These are phyloP conservation scores for Singerocomus inundabilis DNA, from an alignment of 1,284 basidiomycete species.

Conservation along the genomic window DNA sequence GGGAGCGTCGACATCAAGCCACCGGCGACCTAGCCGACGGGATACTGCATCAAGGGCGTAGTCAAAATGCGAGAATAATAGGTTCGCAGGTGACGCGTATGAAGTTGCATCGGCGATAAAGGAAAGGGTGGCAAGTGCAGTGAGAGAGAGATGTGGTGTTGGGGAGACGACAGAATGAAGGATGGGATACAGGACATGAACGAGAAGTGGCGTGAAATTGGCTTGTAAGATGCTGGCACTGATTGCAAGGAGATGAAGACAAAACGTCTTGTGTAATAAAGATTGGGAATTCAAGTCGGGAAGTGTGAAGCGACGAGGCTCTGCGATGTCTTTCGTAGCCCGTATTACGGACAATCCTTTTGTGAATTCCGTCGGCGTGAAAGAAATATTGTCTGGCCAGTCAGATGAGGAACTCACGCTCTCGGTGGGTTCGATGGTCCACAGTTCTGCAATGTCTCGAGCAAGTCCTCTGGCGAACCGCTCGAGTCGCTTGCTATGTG, in stretches of 20 bases:
- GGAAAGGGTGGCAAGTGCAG: slow-evolving; percentile 68
- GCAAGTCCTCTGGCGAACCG: slow-evolving; percentile 66
- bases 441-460: slow-evolving; percentile 63
- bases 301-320: slow-evolving; percentile 41
- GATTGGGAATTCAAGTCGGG: slow-evolving; percentile 38
- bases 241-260: slow-evolving; percentile 72
- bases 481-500: slow-evolving; percentile 48
- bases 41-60: slow-evolving; percentile 89
- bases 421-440: slow-evolving; percentile 48
- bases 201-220: slow-evolving; percentile 69
- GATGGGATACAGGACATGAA: slow-evolving; percentile 80
- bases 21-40: slow-evolving; percentile 70
- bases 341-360: slow-evolving; percentile 44
- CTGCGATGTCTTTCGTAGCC: slow-evolving; percentile 39
- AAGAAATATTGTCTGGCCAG: slow-evolving; percentile 28
- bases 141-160: slow-evolving; percentile 61
- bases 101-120: slow-evolving; percentile 70
- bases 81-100: slow-evolving; percentile 80
- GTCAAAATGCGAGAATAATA: slow-evolving; percentile 90
- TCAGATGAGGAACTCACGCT: slow-evolving; percentile 8
- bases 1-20: slow-evolving; percentile 77
- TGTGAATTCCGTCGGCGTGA: slow-evolving; percentile 44
- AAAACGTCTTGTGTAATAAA: slow-evolving; percentile 57
- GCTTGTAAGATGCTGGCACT: slow-evolving; percentile 64
- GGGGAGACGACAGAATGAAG: slow-evolving; percentile 80